Conservation (phyloP, 345 rosid species). For the Citrus medica region DNA sequence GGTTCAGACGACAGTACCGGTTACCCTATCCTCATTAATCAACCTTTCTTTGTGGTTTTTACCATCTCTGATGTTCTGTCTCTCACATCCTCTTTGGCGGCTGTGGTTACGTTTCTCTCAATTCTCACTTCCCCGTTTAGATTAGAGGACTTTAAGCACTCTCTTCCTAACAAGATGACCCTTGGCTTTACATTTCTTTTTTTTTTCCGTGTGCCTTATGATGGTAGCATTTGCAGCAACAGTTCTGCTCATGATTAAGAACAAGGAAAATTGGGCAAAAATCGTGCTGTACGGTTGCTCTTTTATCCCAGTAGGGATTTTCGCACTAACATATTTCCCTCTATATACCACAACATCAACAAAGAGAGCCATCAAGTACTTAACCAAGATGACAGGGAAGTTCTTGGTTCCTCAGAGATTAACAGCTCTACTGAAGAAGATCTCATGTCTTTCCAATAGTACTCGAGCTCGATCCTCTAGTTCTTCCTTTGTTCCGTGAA, state of each 20-base stretch:
- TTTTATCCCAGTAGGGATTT: background rate
- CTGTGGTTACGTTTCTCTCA: slow-evolving; percentile 22
- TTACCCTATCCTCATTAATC: slow-evolving; percentile 9
- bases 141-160: slow-evolving; percentile 1
- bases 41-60: slow-evolving; percentile 20
- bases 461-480: background rate
- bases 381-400: background rate
- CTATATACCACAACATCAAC: background rate
- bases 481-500: background rate
- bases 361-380: background rate
- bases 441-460: background rate
- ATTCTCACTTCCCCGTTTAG: slow-evolving; percentile 16
- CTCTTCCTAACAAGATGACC: background rate
- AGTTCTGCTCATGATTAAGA: too few species aligned
- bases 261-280: too few species aligned
- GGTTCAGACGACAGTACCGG: slow-evolving; percentile 21
- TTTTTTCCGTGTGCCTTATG: background rate
- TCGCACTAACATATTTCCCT: background rate
- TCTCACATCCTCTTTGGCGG: slow-evolving; percentile 13
- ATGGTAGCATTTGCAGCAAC: slow-evolving; percentile 4
- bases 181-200: background rate
- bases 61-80: slow-evolving; percentile 14
- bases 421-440: background rate
- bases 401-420: background rate
- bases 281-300: too few species aligned